Evolutionary conservation across 176 grass and related monocot species (phyloP).

Genomic region (Aegilops bicornis): DNA sequence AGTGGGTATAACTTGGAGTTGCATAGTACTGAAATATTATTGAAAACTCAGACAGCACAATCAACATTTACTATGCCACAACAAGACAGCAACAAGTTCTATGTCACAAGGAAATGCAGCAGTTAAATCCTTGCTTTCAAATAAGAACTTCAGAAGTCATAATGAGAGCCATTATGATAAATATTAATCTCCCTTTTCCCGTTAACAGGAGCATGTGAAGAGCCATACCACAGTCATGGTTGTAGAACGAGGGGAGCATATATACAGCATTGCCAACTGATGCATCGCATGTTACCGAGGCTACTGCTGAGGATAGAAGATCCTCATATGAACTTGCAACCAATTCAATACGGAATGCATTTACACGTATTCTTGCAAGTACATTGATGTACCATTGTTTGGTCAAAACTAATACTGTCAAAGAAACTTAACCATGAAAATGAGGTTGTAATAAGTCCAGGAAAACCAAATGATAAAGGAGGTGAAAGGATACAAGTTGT

Average conservation of each 20-base stretch:
- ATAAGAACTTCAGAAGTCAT: neutral
- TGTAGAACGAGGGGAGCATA: constrained; percentile 93
- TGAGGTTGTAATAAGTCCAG: constrained; percentile 32
- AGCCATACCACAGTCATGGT: constrained; percentile 81
- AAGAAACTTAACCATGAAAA: constrained; percentile 34
- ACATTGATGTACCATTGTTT: constrained; percentile 92
- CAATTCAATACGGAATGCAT: constrained; percentile 93
- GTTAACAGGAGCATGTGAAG: no score
- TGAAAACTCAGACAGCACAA: neutral
- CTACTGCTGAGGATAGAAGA: constrained; percentile 64
- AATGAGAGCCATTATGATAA: no score
- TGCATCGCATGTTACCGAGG: constrained; percentile 52
- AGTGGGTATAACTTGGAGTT: neutral
- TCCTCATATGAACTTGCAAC: constrained; percentile 71
- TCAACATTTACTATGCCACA: neutral
- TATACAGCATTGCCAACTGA: constrained; percentile 94
- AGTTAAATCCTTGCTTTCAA: constrained; percentile 12
- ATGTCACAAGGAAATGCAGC: neutral
- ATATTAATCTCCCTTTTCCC: no score
- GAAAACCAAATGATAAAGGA: neutral
- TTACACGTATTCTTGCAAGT: constrained; percentile 88
- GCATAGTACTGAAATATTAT: neutral
- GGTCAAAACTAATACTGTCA: constrained; percentile 73
- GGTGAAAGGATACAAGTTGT: constrained; percentile 68
- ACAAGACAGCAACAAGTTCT: neutral